These are phyloP conservation scores for Salix brachista DNA, from an alignment of 345 rosid genomes.

Conservation along the genomic window DNA sequence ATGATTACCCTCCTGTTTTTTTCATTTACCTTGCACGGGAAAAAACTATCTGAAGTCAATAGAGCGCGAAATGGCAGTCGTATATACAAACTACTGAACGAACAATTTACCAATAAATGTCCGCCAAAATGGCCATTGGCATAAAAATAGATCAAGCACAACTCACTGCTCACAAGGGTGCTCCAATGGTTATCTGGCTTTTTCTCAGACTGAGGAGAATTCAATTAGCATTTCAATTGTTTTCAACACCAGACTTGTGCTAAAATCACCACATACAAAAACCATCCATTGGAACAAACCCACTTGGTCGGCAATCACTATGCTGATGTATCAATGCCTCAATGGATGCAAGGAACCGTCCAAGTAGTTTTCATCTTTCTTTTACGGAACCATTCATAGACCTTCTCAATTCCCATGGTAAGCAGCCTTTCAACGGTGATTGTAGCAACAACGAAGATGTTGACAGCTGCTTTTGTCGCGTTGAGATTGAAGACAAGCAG, in stretches of 20 bases:
- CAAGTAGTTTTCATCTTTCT: constrained; percentile 48
- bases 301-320: neutral
- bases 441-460: constrained; percentile 48
- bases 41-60: too few species aligned
- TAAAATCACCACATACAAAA: constrained; percentile 4
- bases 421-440: constrained; percentile 21
- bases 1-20: too few species aligned
- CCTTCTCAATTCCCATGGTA: constrained; percentile 26
- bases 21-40: too few species aligned
- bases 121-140: neutral
- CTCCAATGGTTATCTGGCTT: neutral
- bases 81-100: constrained; percentile 5
- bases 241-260: neutral
- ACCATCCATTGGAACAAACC: neutral
- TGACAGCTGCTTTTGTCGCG: constrained; percentile 77
- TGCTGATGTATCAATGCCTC: constrained; percentile 1
- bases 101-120: neutral
- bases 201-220: neutral
- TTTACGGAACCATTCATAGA: constrained; percentile 57
- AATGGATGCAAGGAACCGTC: neutral
- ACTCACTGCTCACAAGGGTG: neutral
- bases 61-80: neutral
- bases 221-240: neutral
- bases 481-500: constrained; percentile 79
- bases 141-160: neutral